Conservation (phyloP, 768 basidiomycete genomes). For the Suillus bovinus region DNA sequence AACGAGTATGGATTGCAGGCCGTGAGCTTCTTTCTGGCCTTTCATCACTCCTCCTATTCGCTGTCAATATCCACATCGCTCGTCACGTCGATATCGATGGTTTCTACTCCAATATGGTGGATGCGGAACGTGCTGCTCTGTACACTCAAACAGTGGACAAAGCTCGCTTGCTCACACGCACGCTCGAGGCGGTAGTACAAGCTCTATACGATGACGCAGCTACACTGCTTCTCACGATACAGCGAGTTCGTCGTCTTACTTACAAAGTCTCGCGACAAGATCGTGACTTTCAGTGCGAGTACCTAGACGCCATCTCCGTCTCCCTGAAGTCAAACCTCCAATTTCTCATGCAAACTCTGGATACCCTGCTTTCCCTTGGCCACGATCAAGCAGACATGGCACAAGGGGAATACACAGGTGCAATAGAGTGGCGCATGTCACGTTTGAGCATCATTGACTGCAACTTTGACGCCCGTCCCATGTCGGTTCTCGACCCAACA, state of each 20-base stretch:
- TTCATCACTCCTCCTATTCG: conserved; percentile 55
- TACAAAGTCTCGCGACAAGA: conserved; percentile 14
- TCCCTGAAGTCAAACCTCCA: conserved; percentile 59
- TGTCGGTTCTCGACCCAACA: conserved; percentile 38
- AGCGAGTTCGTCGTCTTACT: conserved; percentile 34
- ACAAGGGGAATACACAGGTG: conserved; percentile 69
- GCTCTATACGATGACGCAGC: conserved; percentile 73
- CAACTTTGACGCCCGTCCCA: conserved; percentile 45
- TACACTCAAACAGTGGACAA: conserved; percentile 69
- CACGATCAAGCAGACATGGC: conserved; percentile 72
- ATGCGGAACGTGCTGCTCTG: conserved; percentile 43
- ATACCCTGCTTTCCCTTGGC: conserved; percentile 61
- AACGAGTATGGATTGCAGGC: conserved; percentile 36
- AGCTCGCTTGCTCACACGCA: conserved; percentile 67
- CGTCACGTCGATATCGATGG: conserved; percentile 84
- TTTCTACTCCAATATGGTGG: conserved; percentile 49
- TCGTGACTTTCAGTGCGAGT: conserved; percentile 34
- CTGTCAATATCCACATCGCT: conserved; percentile 76
- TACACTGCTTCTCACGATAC: conserved; percentile 57
- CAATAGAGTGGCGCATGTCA: conserved; percentile 78
- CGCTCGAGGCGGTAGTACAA: conserved; percentile 69
- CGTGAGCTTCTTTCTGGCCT: conserved; percentile 57
- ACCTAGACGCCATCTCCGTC: conserved; percentile 49
- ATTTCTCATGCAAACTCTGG: conserved; percentile 58
- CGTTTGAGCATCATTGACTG: conserved; percentile 62